Evolutionary conservation across 2,329 filamentous ascomycete species (phyloP).

Genomic region (Rutstroemia sp.): DNA sequence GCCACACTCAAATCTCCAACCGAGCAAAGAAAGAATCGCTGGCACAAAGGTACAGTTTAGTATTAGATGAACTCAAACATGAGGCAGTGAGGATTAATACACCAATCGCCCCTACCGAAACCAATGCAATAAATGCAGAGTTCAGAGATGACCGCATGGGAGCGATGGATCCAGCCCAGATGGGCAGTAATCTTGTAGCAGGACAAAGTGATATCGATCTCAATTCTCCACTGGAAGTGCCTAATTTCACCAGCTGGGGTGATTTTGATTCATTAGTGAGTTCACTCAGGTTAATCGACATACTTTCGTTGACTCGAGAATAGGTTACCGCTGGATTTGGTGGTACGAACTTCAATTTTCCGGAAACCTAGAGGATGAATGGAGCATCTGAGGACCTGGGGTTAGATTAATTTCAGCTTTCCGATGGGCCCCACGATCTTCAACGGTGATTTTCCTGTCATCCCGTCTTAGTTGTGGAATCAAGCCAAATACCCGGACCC

Average conservation of each 20-base stretch:
- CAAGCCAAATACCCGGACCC: no score
- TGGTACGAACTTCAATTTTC: constrained; percentile 13
- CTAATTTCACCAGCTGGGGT: constrained; percentile 24
- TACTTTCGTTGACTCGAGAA: background rate
- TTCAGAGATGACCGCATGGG: background rate
- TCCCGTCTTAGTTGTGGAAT: no score
- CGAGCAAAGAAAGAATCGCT: constrained; percentile 34
- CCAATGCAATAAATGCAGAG: background rate
- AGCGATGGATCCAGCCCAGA: background rate
- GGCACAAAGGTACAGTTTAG: constrained; percentile 35
- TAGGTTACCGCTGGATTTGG: constrained; percentile 17
- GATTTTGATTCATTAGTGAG: constrained; percentile 28
- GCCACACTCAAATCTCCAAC: constrained; percentile 34
- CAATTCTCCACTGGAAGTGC: constrained; percentile 16
- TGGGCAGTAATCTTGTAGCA: background rate
- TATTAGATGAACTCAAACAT: constrained; percentile 33
- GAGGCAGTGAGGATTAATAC: constrained; percentile 9
- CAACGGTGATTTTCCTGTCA: no score
- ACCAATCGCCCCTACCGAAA: background rate
- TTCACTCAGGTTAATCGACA: background rate
- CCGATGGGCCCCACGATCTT: background rate
- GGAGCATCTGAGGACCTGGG: constrained; percentile 8
- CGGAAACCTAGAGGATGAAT: constrained; percentile 9
- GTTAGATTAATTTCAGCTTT: background rate
- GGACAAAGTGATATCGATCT: constrained; percentile 4